phyloP scores from a whole-genome alignment of 306 rosid species.

The Acacia crassicarpa region DNA sequence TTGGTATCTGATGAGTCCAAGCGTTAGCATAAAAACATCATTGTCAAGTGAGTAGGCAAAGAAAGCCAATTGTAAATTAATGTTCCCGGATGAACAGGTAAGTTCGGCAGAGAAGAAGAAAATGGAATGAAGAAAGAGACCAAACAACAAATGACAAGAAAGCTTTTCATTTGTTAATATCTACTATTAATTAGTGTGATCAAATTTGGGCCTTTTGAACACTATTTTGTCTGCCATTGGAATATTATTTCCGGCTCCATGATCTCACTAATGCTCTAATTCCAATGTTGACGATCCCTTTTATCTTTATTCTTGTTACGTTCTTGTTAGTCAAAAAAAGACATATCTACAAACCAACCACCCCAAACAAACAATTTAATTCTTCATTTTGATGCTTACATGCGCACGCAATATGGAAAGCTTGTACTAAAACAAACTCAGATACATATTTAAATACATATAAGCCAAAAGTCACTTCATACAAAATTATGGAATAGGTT shows the following conservation, averaged over 20 bases:
- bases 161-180: neutral
- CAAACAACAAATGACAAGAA: slow-evolving; percentile 30
- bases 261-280: neutral
- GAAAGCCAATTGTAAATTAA: slow-evolving; percentile 11
- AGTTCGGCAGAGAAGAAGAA: slow-evolving; percentile 38
- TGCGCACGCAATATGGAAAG: neutral
- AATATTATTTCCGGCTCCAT: slow-evolving; percentile 27
- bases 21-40: neutral
- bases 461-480: neutral
- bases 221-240: slow-evolving; percentile 54
- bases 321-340: neutral
- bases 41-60: slow-evolving; percentile 6
- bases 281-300: slow-evolving; percentile 10
- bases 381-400: neutral
- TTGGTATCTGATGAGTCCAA: neutral
- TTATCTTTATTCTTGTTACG: neutral
- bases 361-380: neutral
- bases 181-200: neutral
- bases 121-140: slow-evolving; percentile 14
- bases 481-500: neutral
- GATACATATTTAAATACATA: neutral
- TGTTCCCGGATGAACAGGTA: slow-evolving; percentile 29
- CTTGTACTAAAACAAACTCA: neutral
- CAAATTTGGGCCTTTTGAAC: slow-evolving; percentile 39
- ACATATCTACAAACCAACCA: neutral